Base-by-base conservation (phyloP, 495 filamentous ascomycete species). In the Niebla homalea region DNA sequence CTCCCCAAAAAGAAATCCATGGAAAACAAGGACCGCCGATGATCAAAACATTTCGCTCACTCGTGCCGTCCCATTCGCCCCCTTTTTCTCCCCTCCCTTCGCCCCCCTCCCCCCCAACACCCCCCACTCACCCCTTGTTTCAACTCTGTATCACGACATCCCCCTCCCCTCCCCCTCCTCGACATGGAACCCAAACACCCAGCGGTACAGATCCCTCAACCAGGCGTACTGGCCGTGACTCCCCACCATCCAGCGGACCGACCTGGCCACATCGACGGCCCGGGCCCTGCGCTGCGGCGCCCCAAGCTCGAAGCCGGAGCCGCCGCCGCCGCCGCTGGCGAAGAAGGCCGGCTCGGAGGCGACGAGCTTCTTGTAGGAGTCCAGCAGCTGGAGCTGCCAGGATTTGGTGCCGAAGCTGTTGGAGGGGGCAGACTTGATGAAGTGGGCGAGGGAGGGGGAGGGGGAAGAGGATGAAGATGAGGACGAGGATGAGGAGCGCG, bases 121-220 rank as follows among this genome's bases (percentile, higher is more conserved):
- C 10, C 15, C 4, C 20, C 15, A 16, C 3, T 1, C 3, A 19
- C 35, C 36, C 20, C 36, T 16, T 38, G 22, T 48, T 15, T 46
- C 29, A 57, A 41, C 37, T 52, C 52, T 55, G 56, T 45, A 55
- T 55, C 12, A 48, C 47, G 18, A 53, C 53, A 45, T 48, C 57
- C n/a, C 37, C 37, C 57, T 57, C 16, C 41, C 48, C 32, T 60
- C 55, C n/a, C 52, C 80, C 54, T 92, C 88, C 52, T 93, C 85
- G 22, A 83, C 59, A 49, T 82, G 78, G 60, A 87, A 86, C 0
- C 88, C 87, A 65, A 90, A 89, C 3, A 94, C 87, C n/a, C 88
- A 68, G 42, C 78, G 74, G 67, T 81, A 94, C 10, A 95, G 66
- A 62, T 94, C 89, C 20, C 75, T 72, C 53, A 94, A 65, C 75